Evolutionary conservation across 768 basidiomycete species (phyloP), one percentile per base, ranked within the genome.

Genomic region (Kockovaella imperatae): DNA sequence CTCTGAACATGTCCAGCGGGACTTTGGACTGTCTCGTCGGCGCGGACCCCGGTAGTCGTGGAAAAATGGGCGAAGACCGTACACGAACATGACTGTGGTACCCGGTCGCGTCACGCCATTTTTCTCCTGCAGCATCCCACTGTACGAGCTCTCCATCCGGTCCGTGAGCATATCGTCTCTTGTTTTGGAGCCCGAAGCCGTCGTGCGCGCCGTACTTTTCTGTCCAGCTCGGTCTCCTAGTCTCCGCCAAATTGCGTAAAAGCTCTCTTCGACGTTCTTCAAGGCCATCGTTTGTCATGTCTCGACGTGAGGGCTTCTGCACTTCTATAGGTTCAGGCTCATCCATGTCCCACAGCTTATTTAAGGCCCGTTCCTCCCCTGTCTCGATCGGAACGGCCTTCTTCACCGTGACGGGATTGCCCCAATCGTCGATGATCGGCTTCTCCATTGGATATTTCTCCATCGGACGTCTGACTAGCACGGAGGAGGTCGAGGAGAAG

Each of bases 401-500:
- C 10, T 11, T 8, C 10, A 14, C 18, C 14, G 8, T 8, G 10
- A 10, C 18, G 36, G 21, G 23, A 39, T 45, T 50, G 2, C 51
- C 51, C 18, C 42, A 42, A 18, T 39, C 30, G 26, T 53, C 51
- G 25, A 47, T 42, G 24, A 35, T 41, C 18, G 46, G 36, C 30
- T 41, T 15, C 15, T 45, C 40, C n/a, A 44, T 45, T 36, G 36
- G 34, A 39, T 47, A 53, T 38, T 45, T 45, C 35, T 53, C 44
- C 34, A 47, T 45, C 29, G 51, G 51, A 18, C 51, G 39, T 34
- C 44, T 53, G 23, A 53, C 51, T 7, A 5, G 17, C 5, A 23
- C 17, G 4, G 46, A 14, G 6, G 51, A 4, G 3, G 51, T 42
- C 3, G 45, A 15, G 29, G 31, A 28, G 20, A 53, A 42, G 7